phyloP scores from a whole-genome alignment of 2,329 filamentous ascomycete species.

The Neurospora crassa region DNA sequence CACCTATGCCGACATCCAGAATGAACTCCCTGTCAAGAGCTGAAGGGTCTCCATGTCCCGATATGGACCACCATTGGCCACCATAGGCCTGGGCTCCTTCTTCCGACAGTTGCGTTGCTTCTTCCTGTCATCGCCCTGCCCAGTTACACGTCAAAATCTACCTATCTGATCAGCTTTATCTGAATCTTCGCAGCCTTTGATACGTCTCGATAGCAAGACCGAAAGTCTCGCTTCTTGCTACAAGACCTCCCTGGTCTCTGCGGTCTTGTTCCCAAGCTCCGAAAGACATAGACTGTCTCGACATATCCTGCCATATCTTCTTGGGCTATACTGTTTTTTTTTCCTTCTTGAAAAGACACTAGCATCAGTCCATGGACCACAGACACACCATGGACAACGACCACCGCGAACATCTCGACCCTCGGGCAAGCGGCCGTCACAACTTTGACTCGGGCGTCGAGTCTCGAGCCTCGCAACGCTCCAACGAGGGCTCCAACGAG shows the following conservation, averaged over 20 bases:
- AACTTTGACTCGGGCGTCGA: constrained; percentile 30
- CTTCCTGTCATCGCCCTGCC: background rate
- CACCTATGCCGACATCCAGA: background rate
- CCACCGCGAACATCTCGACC: constrained; percentile 11
- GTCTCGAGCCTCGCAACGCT: constrained; percentile 25
- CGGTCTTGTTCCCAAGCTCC: background rate
- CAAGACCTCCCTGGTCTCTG: background rate
- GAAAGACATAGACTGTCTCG: background rate
- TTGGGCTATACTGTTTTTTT: background rate
- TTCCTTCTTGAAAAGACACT: background rate
- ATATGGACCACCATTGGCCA: background rate
- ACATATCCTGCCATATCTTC: background rate
- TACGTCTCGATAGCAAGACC: background rate
- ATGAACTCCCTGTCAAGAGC: background rate
- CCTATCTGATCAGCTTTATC: background rate
- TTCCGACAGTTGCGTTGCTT: background rate
- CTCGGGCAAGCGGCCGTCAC: constrained; percentile 22
- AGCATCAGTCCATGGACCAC: background rate
- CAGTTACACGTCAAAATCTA: background rate
- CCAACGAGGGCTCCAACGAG: constrained; percentile 11
- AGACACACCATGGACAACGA: constrained; percentile 6
- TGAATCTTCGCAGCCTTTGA: background rate
- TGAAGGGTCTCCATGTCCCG: background rate
- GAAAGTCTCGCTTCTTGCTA: background rate
- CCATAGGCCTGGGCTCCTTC: background rate